These are phyloP conservation scores for Saturnispora halmiae DNA, from an alignment of 805 yeast genomes.

Conservation along the genomic window DNA sequence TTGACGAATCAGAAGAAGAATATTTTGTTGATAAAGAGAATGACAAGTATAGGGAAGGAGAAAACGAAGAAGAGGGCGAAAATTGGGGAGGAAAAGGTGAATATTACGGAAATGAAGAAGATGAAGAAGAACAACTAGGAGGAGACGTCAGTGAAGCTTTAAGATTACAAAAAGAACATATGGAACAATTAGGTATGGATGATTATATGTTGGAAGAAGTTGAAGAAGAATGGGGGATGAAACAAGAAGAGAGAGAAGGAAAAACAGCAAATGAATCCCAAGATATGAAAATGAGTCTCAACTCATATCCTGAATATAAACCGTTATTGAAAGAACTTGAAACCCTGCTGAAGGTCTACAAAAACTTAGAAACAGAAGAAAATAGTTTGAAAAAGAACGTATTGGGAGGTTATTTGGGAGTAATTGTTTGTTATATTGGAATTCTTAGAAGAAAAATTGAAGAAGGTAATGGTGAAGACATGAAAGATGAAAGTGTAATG, in stretches of 20 bases:
- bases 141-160: slow-evolving; percentile 77
- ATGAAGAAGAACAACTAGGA: slow-evolving; percentile 69
- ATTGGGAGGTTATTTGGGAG: slow-evolving; percentile 67
- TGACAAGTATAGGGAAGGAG: slow-evolving; percentile 28
- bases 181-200: slow-evolving; percentile 65
- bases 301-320: slow-evolving; percentile 68
- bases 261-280: slow-evolving; percentile 37
- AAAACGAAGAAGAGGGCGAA: slow-evolving; percentile 26
- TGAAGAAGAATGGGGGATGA: slow-evolving; percentile 79
- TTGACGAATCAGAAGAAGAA: slow-evolving; percentile 41
- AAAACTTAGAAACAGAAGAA: slow-evolving; percentile 29
- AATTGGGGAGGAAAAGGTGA: slow-evolving; percentile 42
- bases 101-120: slow-evolving; percentile 59
- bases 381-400: slow-evolving; percentile 67
- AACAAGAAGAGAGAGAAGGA: slow-evolving; percentile 39
- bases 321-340: slow-evolving; percentile 62
- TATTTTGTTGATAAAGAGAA: slow-evolving; percentile 32
- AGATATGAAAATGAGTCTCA: slow-evolving; percentile 14
- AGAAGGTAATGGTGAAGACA: slow-evolving; percentile 38
- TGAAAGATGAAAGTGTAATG: slow-evolving; percentile 90
- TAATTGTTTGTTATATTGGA: slow-evolving; percentile 72
- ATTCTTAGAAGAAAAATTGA: slow-evolving; percentile 50
- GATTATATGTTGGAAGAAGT: slow-evolving; percentile 73
- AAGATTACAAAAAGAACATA: slow-evolving; percentile 72
- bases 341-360: slow-evolving; percentile 34